Percentiles rank a stretch among this genome's conserved stretches.
Conservation (phyloP, 2,329 filamentous ascomycete species). For the Colletotrichum shisoi region DNA sequence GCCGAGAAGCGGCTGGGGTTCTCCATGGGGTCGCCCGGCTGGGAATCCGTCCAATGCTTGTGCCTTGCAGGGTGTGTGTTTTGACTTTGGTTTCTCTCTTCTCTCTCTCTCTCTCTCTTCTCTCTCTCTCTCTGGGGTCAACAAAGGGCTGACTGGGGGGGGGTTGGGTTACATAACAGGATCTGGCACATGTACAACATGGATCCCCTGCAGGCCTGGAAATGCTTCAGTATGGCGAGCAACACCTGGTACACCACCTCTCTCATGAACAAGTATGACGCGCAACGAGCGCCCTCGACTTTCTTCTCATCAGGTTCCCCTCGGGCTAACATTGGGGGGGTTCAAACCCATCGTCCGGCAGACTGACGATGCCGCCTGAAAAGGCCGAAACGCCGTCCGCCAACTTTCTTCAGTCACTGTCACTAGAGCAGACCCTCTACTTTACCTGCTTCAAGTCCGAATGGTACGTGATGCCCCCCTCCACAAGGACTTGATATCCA, state of each 20-base stretch:
- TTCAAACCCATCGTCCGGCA: slow-evolving; percentile 5
- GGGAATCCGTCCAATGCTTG: slow-evolving; percentile 38
- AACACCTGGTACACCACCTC: slow-evolving; percentile 35
- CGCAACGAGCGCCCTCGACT: no score
- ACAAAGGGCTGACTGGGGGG: slow-evolving; percentile 19
- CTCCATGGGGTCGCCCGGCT: slow-evolving; percentile 34
- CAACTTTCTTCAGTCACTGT: slow-evolving; percentile 16
- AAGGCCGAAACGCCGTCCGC: slow-evolving; percentile 22
- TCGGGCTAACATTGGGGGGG: no score
- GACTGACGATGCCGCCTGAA: slow-evolving; percentile 9
- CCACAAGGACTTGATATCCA: no score
- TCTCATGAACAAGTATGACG: slow-evolving; percentile 26
- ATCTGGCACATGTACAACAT: slow-evolving; percentile 41
- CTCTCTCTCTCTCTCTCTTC: no score
- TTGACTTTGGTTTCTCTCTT: neutral
- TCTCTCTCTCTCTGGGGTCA: no score
- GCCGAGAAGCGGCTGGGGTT: slow-evolving; percentile 38
- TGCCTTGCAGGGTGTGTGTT: slow-evolving; percentile 35
- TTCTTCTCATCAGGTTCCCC: no score
- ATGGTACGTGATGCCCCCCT: slow-evolving; percentile 2
- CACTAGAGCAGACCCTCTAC: slow-evolving; percentile 33
- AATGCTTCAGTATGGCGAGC: slow-evolving; percentile 39
- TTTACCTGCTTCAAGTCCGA: slow-evolving; percentile 39
- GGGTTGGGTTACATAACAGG: slow-evolving; percentile 6
- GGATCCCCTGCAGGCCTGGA: slow-evolving; percentile 38